Conservation (phyloP, 2,329 filamentous ascomycete genomes). For the Epicoccum sorghinum region DNA sequence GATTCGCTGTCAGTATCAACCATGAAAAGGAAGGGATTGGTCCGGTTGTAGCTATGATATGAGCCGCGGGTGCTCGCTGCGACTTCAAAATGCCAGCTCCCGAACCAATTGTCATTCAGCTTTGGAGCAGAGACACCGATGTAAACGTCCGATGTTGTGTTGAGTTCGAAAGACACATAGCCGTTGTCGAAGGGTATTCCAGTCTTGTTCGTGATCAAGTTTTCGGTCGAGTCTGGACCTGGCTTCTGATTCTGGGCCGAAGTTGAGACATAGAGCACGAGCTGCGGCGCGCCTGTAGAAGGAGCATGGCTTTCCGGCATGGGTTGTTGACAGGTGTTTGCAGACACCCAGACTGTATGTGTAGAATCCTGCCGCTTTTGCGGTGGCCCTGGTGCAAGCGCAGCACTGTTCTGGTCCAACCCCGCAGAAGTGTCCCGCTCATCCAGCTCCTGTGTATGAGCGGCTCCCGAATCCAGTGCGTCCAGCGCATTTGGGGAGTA, state of each 20-base stretch:
- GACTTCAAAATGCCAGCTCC: conserved; percentile 79
- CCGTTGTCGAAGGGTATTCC: conserved; percentile 67
- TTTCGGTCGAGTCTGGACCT: conserved; percentile 61
- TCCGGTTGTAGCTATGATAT: conserved; percentile 70
- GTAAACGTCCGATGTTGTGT: conserved; percentile 71
- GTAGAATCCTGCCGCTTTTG: conserved; percentile 34
- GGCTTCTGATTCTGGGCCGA: conserved; percentile 68
- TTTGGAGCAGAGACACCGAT: conserved; percentile 76
- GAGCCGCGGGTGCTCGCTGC: conserved; percentile 80
- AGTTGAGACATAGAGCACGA: conserved; percentile 78
- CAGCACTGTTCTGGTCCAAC: background rate
- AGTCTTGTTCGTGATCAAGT: conserved; percentile 51
- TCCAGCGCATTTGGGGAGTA: conserved; percentile 36
- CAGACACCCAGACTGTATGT: conserved; percentile 73
- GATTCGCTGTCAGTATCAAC: conserved; percentile 84
- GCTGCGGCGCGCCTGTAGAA: conserved; percentile 62
- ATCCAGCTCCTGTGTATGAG: background rate
- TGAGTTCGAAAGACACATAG: conserved; percentile 68
- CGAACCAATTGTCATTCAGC: conserved; percentile 62
- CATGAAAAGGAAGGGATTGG: conserved; percentile 69
- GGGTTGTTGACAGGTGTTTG: conserved; percentile 86
- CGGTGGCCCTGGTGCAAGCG: conserved; percentile 11
- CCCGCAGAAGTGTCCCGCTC: conserved; percentile 1
- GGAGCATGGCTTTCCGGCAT: conserved; percentile 57
- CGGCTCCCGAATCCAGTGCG: conserved; percentile 13